Evolutionary conservation across 2,329 filamentous ascomycete species (phyloP).

Genomic region (Colletotrichum melonis): DNA sequence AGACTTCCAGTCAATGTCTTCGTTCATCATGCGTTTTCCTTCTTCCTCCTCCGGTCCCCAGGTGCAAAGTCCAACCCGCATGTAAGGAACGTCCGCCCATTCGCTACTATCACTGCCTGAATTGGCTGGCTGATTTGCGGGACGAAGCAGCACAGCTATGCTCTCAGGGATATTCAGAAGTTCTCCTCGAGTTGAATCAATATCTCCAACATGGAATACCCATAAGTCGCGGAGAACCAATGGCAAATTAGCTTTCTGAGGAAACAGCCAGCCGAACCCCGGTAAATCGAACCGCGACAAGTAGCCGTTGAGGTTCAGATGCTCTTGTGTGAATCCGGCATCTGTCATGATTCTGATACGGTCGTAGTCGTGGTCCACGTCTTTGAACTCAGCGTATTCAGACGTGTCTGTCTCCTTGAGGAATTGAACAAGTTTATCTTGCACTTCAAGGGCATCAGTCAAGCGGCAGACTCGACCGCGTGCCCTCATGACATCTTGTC

Average conservation of each 20-base stretch:
- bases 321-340: background rate
- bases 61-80: background rate
- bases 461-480: background rate
- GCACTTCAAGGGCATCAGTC: background rate
- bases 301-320: background rate
- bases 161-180: background rate
- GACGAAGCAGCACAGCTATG: background rate
- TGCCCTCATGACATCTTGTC: background rate
- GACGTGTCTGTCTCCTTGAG: background rate
- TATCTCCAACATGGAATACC: background rate
- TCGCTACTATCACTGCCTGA: background rate
- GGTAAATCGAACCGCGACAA: background rate
- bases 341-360: background rate
- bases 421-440: background rate
- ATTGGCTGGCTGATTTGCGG: background rate
- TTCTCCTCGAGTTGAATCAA: background rate
- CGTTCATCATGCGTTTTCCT: background rate
- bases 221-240: background rate
- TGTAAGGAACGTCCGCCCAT: background rate
- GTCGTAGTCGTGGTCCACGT: background rate
- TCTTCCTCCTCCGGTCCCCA: background rate
- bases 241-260: background rate
- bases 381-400: background rate
- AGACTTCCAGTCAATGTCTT: background rate
- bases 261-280: background rate